Base-by-base conservation (phyloP, 1,284 basidiomycete species). In the Mycocalia duriaeana region DNA sequence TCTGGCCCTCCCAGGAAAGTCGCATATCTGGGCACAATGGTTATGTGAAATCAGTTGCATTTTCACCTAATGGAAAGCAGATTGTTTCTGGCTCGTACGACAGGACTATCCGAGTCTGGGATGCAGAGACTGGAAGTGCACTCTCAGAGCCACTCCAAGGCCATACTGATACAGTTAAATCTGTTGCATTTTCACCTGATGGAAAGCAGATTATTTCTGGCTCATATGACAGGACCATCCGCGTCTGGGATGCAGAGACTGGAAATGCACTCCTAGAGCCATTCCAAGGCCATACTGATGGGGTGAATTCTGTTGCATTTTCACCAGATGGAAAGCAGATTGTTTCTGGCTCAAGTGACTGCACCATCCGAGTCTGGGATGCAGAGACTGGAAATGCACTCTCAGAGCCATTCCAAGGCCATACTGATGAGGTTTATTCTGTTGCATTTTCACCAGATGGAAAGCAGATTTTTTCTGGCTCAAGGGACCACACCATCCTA, bases 351-450 rank as follows among this genome's bases (percentile, higher is more conserved):
- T 51, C 44, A 19, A 5, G 18, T 4, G 50, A 55, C 28, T 22
- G 34, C 1, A 53, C 48, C 5, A 48, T 58, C 11, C 24, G 52
- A 5, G 25, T 58, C 3, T 56, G 57, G 57, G 49, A 53, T 50
- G 42, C 34, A 11, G 19, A 47, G 18, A 50, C 49, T n/a, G 46
- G 50, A 23, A 31, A 44, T 20, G 5, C 34, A 2, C 25, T 45
- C 23, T 19, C 19, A 24, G 20, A n/a, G 9, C 48, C 42, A n/a
- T 25, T 54, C 6, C 23, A 25, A 19, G 47, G 51, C 2, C 51
- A 51, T 38, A 41, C 31, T 7, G 20, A 13, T 6, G 5, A 2
- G 16, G 42, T 54, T 5, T 14, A 5, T 13, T 48, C 47, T 6
- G 23, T 47, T 22, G 40, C 46, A 23, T 42, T 42, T 24, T 42